A percentile compares a stretch with the other conserved stretches of the same genome.
These are phyloP conservation scores for Phenoliferia sp. DNA, from an alignment of 1,284 basidiomycete genomes.

Conservation along the genomic window DNA sequence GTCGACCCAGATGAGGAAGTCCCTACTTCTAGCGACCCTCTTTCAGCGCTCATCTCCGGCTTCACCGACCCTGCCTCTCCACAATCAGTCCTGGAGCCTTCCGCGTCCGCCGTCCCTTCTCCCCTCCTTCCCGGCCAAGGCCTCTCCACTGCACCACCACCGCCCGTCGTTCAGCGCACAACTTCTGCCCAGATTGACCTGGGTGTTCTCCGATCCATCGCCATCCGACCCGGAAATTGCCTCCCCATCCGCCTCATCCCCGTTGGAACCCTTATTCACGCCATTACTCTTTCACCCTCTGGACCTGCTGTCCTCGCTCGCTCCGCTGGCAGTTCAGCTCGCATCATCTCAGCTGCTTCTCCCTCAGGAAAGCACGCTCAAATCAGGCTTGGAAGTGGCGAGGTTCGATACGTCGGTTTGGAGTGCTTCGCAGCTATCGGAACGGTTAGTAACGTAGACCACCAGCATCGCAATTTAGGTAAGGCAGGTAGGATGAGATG, in stretches of 20 bases:
- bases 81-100: conserved; percentile 12
- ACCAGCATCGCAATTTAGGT: conserved; percentile 77
- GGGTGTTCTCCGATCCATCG: conserved; percentile 78
- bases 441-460: conserved; percentile 84
- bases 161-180: conserved; percentile 50
- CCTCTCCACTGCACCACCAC: conserved; percentile 8
- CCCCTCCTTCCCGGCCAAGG: not conserved
- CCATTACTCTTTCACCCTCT: conserved; percentile 67
- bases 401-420: conserved; percentile 78
- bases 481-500: conserved; percentile 89
- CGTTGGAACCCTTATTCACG: conserved; percentile 85
- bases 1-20: conserved; percentile 19
- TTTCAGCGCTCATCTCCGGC: not conserved
- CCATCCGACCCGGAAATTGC: conserved; percentile 87
- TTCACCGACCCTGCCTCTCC: conserved; percentile 32
- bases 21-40: conserved; percentile 4
- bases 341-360: conserved; percentile 62
- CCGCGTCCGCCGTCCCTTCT: conserved; percentile 13
- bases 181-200: conserved; percentile 55
- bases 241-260: conserved; percentile 88
- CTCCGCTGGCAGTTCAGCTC: conserved; percentile 80
- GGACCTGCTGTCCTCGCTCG: conserved; percentile 81
- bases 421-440: conserved; percentile 87
- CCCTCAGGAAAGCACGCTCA: conserved; percentile 64
- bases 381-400: conserved; percentile 84